Evolutionary conservation across 306 rosid species (phyloP).

Genomic region (Echinosophora koreensis): DNA sequence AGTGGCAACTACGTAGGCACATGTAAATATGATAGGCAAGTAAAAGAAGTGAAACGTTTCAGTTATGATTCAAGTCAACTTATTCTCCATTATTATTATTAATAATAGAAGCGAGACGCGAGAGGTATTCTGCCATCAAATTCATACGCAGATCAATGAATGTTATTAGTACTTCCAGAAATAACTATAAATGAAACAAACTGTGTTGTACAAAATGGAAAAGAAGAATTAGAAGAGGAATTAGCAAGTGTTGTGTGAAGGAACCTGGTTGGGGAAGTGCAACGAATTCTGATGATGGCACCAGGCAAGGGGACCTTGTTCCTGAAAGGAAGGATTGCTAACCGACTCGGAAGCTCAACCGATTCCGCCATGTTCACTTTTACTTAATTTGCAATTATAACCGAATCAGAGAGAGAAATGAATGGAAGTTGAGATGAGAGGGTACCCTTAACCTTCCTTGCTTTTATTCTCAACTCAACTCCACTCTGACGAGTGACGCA

Average conservation of each 20-base stretch:
- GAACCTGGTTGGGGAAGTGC: slow-evolving; percentile 96
- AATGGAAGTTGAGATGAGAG: background rate
- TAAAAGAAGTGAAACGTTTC: background rate
- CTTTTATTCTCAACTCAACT: background rate
- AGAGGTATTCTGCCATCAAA: background rate
- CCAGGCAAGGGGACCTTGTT: slow-evolving; percentile 98
- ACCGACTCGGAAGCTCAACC: slow-evolving; percentile 90
- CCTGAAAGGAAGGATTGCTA: slow-evolving; percentile 96
- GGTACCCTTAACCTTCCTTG: background rate
- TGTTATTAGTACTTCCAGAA: background rate
- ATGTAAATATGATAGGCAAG: background rate
- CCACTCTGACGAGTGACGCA: too few relatives aligned
- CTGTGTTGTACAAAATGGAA: background rate
- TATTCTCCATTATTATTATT: background rate
- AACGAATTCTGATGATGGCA: slow-evolving; percentile 94
- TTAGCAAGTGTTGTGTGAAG: background rate
- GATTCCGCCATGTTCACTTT: slow-evolving; percentile 88
- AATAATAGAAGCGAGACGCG: background rate
- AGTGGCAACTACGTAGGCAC: slow-evolving; percentile 2
- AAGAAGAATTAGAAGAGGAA: background rate
- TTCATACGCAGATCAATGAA: background rate
- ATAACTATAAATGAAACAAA: slow-evolving; percentile 11
- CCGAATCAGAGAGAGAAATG: too few relatives aligned
- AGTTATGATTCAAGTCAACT: slow-evolving; percentile 22
- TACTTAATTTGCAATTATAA: too few relatives aligned